Evolutionary conservation across 202 grass and related monocot species (phyloP).

Genomic region (Cymbopogon flexuosus): DNA sequence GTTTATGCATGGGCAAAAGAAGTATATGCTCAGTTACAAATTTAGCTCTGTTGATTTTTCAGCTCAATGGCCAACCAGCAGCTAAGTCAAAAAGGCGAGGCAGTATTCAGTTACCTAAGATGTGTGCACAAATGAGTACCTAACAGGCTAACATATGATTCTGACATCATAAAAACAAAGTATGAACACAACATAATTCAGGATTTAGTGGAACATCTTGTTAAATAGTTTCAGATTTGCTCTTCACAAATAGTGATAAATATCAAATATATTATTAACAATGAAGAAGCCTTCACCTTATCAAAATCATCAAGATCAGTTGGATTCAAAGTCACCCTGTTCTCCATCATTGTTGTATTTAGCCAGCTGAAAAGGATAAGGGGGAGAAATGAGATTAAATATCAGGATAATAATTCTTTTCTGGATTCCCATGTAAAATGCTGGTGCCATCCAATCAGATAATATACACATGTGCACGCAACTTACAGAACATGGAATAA

Average conservation of each 20-base stretch:
- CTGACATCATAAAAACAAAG: not conserved
- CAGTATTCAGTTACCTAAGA: not conserved
- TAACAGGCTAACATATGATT: not conserved
- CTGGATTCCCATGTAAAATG: constrained; percentile 17
- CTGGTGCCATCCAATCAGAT: constrained; percentile 11
- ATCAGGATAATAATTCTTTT: constrained; percentile 4
- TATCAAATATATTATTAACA: not conserved
- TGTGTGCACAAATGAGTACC: not conserved
- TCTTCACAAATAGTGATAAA: not conserved
- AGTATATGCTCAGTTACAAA: constrained; percentile 6
- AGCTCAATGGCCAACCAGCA: not conserved
- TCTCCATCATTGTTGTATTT: constrained; percentile 99
- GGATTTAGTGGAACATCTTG: not conserved
- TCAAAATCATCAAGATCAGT: constrained; percentile 94
- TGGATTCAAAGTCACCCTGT: constrained; percentile 76
- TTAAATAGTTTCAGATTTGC: not conserved
- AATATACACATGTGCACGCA: not conserved
- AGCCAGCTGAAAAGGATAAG: constrained; percentile 60
- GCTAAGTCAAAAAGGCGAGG: not conserved
- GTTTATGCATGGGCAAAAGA: not conserved
- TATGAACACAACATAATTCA: not conserved
- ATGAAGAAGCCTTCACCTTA: constrained; percentile 48
- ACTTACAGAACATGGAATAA: constrained; percentile 3
- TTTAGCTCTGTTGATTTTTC: not conserved
- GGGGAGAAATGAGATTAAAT: not conserved